Base-by-base conservation (phyloP, 1,284 basidiomycete species). In the Violaceomyces palustris region DNA sequence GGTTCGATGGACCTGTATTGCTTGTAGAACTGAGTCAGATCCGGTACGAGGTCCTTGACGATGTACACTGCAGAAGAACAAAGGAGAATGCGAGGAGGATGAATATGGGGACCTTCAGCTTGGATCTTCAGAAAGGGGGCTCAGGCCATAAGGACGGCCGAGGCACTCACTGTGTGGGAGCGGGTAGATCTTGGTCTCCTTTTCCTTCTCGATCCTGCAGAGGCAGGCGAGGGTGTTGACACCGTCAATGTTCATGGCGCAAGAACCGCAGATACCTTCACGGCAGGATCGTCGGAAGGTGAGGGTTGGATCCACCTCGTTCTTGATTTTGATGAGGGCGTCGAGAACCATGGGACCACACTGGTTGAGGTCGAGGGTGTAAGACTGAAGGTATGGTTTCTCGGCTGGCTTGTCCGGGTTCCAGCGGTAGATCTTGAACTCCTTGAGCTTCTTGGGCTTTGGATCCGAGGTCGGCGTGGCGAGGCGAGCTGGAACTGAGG, bases 161-260 rank as follows among this genome's bases (percentile, higher is more conserved):
- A 9, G 25, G 11, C 18, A 47, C 46, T 49, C 41, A 50, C 91
- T 93, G 78, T 97, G 92, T 15, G 93, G 93, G n/a, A 98, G 80
- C 31, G 93, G 93, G 77, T 98, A 98, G 68, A 98, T 85, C 81
- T 97, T 97, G 64, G 88, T 82, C 25, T 51, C 49, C 71, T 33
- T 78, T 66, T 61, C 82, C 80, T 67, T 89, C 81, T 93, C 87
- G 69, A 97, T 97, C 47, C 92, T 81, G 80, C 92, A 97, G 40
- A 98, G 80, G 77, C 94, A 98, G 18, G 93, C 93, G 47, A 98
- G 84, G 3, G 93, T 98, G 81, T 97, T 97, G 47, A 74, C 69
- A 52, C 93, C 93, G 75, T 97, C 86, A 73, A 97, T 89, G 81
- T 97, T 97, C 93, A 98, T 96, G 51, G 93, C 92, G 74, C 93